A percentile compares a stretch with the other conserved stretches of the same genome.
These are phyloP conservation scores for Phallus indusiatus DNA, from an alignment of 768 basidiomycete genomes.

Conservation along the genomic window DNA sequence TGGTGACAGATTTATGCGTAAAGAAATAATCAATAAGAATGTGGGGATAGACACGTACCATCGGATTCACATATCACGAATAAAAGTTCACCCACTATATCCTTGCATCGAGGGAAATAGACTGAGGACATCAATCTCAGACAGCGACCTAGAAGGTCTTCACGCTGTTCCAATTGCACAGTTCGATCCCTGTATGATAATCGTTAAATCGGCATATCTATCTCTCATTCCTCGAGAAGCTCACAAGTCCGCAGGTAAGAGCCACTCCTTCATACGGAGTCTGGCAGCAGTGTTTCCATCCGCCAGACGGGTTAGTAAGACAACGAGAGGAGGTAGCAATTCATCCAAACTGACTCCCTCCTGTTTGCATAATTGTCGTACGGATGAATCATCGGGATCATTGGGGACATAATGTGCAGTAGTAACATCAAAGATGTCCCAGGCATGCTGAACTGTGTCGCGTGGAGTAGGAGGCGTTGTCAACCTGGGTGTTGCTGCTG, in stretches of 20 bases:
- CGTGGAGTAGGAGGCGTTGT: conserved; percentile 28
- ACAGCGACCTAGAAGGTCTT: conserved; percentile 69
- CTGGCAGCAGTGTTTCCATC: conserved; percentile 51
- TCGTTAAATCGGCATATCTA: not conserved
- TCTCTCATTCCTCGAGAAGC: conserved; percentile 12
- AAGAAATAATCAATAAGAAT: not conserved
- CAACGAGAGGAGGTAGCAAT: conserved; percentile 59
- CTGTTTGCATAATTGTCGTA: conserved; percentile 41
- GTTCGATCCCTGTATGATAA: conserved; percentile 50
- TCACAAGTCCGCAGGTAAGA: conserved; percentile 63
- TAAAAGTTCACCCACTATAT: conserved; percentile 78
- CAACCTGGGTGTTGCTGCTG: conserved; percentile 21
- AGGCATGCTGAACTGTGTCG: conserved; percentile 44
- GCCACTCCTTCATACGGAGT: conserved; percentile 47
- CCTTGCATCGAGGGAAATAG: conserved; percentile 64
- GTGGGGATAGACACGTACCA: conserved; percentile 31
- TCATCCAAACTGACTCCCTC: conserved; percentile 68
- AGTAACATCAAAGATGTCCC: conserved; percentile 55
- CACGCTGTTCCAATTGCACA: conserved; percentile 58
- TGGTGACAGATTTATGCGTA: conserved; percentile 19
- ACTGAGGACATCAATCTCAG: conserved; percentile 68
- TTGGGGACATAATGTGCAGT: conserved; percentile 59
- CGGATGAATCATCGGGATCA: conserved; percentile 54
- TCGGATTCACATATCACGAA: conserved; percentile 77
- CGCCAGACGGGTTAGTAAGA: conserved; percentile 67